Percentiles rank a stretch among this genome's conserved stretches.
Evolutionary conservation across 202 grass and related monocot species (phyloP).

Genomic region (Zoysia matrella): DNA sequence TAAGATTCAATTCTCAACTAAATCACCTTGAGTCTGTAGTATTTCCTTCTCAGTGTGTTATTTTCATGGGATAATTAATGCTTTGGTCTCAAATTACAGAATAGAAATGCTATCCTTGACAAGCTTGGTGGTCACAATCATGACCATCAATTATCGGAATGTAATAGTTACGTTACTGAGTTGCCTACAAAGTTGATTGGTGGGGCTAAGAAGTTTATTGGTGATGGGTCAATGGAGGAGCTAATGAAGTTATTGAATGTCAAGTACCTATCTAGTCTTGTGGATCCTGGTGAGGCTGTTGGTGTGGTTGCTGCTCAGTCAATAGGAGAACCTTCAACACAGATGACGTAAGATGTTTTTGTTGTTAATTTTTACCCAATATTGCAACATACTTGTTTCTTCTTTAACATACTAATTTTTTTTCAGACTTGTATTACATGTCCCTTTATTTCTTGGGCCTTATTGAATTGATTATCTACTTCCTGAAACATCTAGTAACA

Average conservation of each 20-base stretch:
- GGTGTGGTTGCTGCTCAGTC: conserved; percentile 94
- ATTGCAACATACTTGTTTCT: neutral
- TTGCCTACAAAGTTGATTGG: conserved; percentile 45
- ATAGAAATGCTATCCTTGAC: conserved; percentile 56
- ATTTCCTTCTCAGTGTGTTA: conserved; percentile 25
- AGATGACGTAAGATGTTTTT: conserved; percentile 86
- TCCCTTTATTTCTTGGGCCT: neutral
- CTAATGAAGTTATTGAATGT: conserved; percentile 62
- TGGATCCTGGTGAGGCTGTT: conserved; percentile 88
- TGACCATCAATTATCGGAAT: conserved; percentile 8
- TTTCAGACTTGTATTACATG: neutral
- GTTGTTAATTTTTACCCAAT: neutral
- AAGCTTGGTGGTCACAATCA: conserved; percentile 34
- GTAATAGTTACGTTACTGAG: conserved; percentile 52
- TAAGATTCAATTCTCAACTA: conserved; percentile 49
- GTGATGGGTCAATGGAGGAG: conserved; percentile 31
- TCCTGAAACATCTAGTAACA: neutral
- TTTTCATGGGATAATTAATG: conserved; percentile 37
- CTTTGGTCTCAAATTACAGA: conserved; percentile 48
- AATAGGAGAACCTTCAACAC: conserved; percentile 93
- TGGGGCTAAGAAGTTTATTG: conserved; percentile 31
- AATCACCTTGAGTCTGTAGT: conserved; percentile 11
- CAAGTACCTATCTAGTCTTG: conserved; percentile 76
- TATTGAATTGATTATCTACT: neutral
- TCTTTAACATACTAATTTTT: neutral